phyloP scores from a whole-genome alignment of 129 eudicot species.

The Logfia minima region DNA sequence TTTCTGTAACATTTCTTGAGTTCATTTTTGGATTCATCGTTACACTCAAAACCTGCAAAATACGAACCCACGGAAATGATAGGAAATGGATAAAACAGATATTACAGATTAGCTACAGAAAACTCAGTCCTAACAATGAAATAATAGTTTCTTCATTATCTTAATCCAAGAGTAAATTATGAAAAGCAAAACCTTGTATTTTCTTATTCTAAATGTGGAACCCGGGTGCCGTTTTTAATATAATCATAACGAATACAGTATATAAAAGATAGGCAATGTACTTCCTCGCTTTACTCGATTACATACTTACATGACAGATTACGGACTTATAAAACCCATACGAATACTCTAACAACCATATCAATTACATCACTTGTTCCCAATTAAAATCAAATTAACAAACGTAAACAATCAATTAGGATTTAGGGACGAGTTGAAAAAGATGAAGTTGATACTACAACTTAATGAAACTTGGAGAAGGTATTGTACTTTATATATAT shows the following conservation, averaged over 20 bases:
- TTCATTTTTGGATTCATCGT: constrained; percentile 64
- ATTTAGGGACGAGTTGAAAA: neutral
- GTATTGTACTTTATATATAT: too few relatives aligned
- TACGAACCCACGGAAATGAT: constrained; percentile 10
- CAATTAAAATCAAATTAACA: neutral
- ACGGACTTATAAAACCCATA: constrained; percentile 2
- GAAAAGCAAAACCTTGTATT: neutral
- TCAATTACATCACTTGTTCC: neutral
- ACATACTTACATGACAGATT: neutral
- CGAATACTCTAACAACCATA: constrained; percentile 34
- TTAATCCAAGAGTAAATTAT: neutral
- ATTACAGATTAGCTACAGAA: neutral
- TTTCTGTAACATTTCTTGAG: constrained; percentile 57
- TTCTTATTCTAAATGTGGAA: neutral
- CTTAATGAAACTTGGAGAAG: too few relatives aligned
- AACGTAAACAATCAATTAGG: neutral
- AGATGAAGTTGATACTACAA: neutral
- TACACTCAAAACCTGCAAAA: constrained; percentile 21
- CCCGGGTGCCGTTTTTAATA: constrained; percentile 1
- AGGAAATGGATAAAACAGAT: neutral
- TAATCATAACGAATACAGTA: neutral
- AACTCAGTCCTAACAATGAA: neutral
- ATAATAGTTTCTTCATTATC: neutral
- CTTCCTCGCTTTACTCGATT: neutral
- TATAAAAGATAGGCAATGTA: neutral